These are phyloP conservation scores for Polyporus tsugae DNA, from an alignment of 1,284 basidiomycete genomes.

Conservation along the genomic window DNA sequence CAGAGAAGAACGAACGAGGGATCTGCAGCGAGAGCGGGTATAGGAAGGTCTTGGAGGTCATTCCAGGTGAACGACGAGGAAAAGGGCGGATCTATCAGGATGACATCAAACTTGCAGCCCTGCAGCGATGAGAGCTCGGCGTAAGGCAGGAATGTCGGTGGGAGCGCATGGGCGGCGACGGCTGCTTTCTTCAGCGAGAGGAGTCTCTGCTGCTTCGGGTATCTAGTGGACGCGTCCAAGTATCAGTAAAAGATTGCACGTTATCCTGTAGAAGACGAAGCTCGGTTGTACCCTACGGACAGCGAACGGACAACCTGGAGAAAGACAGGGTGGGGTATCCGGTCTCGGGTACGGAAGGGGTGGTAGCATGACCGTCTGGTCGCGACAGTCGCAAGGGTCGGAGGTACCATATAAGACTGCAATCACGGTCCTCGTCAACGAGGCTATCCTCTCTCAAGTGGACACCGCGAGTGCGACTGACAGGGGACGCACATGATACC, in stretches of 20 bases:
- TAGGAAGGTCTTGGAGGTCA: slow-evolving; percentile 81
- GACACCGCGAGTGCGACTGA: neutral
- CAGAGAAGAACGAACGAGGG: slow-evolving; percentile 96
- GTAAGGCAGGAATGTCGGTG: slow-evolving; percentile 75
- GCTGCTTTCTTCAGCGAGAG: slow-evolving; percentile 81
- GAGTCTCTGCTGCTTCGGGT: slow-evolving; percentile 89
- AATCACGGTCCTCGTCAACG: neutral
- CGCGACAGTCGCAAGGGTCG: too few species aligned
- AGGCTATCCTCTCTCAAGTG: neutral
- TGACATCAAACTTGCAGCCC: slow-evolving; percentile 88
- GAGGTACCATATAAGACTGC: too few species aligned
- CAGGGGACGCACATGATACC: neutral
- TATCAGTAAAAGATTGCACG: neutral
- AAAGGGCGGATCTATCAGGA: slow-evolving; percentile 92
- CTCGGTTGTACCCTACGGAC: too few species aligned
- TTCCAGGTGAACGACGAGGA: slow-evolving; percentile 87
- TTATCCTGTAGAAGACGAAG: neutral
- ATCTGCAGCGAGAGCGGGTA: slow-evolving; percentile 88
- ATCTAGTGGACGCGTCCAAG: slow-evolving; percentile 55
- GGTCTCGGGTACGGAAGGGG: too few species aligned
- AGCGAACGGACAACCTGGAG: too few species aligned
- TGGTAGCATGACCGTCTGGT: too few species aligned
- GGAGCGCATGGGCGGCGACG: slow-evolving; percentile 66
- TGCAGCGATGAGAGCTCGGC: slow-evolving; percentile 62
- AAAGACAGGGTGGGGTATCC: too few species aligned